Percentiles rank a stretch among this genome's conserved stretches.
phyloP scores from a whole-genome alignment of 257 asterid genomes.

The Solanum stenotomum region DNA sequence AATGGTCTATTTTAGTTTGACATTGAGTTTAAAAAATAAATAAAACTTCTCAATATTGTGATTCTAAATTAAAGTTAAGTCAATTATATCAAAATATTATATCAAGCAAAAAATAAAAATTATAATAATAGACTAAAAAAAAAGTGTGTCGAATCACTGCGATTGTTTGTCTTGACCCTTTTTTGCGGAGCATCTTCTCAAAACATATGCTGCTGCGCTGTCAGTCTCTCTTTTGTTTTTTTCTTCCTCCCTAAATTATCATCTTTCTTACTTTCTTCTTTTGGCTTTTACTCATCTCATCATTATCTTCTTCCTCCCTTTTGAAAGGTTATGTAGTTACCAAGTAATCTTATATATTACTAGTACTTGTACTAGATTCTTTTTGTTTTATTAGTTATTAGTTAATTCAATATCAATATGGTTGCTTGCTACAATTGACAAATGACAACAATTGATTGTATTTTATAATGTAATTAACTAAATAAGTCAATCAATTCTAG shows the following conservation, averaged over 20 bases:
- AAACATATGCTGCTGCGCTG: background rate
- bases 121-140: background rate
- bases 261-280: background rate
- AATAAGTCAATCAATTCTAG: background rate
- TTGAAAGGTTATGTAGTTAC: background rate
- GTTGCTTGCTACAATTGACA: background rate
- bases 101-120: no score
- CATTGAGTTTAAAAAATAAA: no score
- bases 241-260: background rate
- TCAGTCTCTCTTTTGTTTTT: background rate
- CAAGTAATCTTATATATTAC: background rate
- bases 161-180: background rate
- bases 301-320: background rate
- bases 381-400: background rate
- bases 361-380: background rate
- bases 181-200: background rate
- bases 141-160: background rate
- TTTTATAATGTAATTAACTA: background rate
- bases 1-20: background rate
- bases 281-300: background rate
- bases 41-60: rapidly evolving
- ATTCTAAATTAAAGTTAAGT: no score
- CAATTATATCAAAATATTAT: no score
- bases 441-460: background rate
- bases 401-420: background rate